Evolutionary conservation across 345 rosid genomes (phyloP).

Genomic region (Euphorbia tirucalli): DNA sequence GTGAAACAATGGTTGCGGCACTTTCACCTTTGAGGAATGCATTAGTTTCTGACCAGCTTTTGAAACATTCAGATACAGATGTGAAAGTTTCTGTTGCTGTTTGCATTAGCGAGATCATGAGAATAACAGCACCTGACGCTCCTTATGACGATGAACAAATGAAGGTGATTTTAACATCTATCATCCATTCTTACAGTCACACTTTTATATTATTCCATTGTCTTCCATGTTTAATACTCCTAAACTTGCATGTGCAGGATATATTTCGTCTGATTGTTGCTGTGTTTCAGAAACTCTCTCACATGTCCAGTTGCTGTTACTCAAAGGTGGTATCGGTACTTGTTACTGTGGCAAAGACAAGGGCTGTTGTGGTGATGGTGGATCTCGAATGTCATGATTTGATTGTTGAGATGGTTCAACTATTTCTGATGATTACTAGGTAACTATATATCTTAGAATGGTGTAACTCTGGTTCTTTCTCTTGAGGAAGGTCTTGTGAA

Average conservation of each 20-base stretch:
- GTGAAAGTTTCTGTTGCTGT: slow-evolving; percentile 65
- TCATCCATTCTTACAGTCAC: slow-evolving; percentile 1
- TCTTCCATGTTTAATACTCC: background rate
- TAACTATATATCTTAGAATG: background rate
- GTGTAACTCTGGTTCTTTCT: too few species aligned
- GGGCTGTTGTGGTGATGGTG: slow-evolving; percentile 13
- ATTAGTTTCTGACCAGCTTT: slow-evolving; percentile 43
- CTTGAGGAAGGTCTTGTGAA: background rate
- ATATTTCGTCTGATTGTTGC: slow-evolving; percentile 53
- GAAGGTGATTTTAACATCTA: slow-evolving; percentile 44
- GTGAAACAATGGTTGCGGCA: slow-evolving; percentile 35
- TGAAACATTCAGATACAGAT: slow-evolving; percentile 54
- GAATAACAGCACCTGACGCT: slow-evolving; percentile 75
- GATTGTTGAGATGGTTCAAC: slow-evolving; percentile 15
- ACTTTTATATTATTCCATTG: background rate
- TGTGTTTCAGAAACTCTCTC: slow-evolving; percentile 43
- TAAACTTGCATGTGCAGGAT: slow-evolving; percentile 36
- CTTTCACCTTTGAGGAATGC: slow-evolving; percentile 51
- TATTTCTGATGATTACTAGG: slow-evolving; percentile 14
- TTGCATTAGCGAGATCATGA: slow-evolving; percentile 61
- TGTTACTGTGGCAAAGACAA: slow-evolving; percentile 7
- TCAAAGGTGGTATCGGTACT: slow-evolving; percentile 16
- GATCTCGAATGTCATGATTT: slow-evolving; percentile 11
- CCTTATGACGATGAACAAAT: slow-evolving; percentile 61
- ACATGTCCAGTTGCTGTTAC: slow-evolving; percentile 14